Percentiles rank a stretch among this genome's conserved stretches.
Evolutionary conservation across 768 basidiomycete species (phyloP).

Genomic region (Serendipita sp.): DNA sequence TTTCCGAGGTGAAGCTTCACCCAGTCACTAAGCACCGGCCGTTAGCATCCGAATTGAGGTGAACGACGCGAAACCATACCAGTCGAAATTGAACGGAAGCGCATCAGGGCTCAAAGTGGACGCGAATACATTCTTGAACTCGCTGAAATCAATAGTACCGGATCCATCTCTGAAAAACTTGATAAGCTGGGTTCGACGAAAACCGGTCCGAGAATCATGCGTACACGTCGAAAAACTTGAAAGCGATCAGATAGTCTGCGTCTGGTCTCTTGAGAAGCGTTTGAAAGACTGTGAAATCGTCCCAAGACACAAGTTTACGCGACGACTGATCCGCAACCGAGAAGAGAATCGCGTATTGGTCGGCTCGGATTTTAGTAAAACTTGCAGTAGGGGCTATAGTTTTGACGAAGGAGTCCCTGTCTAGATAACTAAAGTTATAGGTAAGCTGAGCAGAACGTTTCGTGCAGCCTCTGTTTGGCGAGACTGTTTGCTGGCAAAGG

Average conservation of each 20-base stretch:
- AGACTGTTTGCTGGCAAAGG: not conserved
- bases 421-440: conserved; percentile 49
- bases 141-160: conserved; percentile 85
- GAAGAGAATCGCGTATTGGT: conserved; percentile 82
- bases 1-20: conserved; percentile 90
- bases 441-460: not conserved
- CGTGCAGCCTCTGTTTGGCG: not conserved
- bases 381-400: conserved; percentile 76
- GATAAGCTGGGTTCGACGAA: not conserved
- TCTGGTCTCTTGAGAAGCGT: conserved; percentile 85
- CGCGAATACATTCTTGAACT: conserved; percentile 85
- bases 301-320: conserved; percentile 74
- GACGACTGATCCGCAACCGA: conserved; percentile 69
- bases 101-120: conserved; percentile 62
- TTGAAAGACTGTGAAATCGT: conserved; percentile 93
- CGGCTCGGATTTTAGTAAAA: conserved; percentile 76
- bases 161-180: conserved; percentile 52
- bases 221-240: conserved; percentile 90
- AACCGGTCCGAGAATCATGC: conserved; percentile 19
- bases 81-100: conserved; percentile 92
- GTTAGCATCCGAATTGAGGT: not conserved
- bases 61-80: conserved; percentile 27
- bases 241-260: conserved; percentile 94
- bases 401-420: conserved; percentile 79
- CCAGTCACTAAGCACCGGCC: conserved; percentile 53